A percentile compares a stretch with the other conserved stretches of the same genome.
Evolutionary conservation across 169 alveolate species (phyloP).

Genomic region (Plasmodium cynomolgi): DNA sequence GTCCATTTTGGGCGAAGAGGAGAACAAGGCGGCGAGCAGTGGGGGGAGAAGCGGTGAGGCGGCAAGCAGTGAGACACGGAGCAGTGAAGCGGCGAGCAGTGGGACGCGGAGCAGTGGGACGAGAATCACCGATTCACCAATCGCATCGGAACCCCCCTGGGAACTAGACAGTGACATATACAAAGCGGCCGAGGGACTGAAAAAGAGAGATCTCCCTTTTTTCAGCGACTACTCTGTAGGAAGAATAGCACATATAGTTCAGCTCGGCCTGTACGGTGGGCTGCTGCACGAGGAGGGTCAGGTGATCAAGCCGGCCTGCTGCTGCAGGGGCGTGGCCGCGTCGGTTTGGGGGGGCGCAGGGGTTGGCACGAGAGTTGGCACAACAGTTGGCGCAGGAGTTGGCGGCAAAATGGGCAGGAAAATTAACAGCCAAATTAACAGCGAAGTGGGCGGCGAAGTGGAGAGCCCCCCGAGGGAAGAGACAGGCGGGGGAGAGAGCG

Average conservation of each 20-base stretch:
- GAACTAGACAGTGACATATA: constrained; percentile 30
- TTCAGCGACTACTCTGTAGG: constrained; percentile 26
- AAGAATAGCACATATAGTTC: constrained; percentile 33
- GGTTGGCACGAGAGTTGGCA: neutral
- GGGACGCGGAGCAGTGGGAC: neutral
- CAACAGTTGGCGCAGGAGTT: neutral
- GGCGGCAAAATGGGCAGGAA: neutral
- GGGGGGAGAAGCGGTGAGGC: neutral
- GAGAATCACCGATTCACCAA: neutral
- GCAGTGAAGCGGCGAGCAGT: neutral
- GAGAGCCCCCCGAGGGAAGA: neutral
- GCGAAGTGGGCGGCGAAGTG: neutral
- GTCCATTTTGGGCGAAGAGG: neutral
- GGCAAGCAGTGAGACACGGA: too few relatives aligned
- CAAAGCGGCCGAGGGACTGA: constrained; percentile 13
- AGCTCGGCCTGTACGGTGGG: constrained; percentile 18
- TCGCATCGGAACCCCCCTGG: neutral
- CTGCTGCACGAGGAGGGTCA: constrained; percentile 21
- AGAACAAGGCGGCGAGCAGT: neutral
- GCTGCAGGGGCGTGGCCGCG: neutral
- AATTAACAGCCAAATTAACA: neutral
- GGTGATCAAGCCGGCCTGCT: constrained; percentile 16
- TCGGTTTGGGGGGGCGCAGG: neutral
- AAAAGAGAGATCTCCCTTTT: neutral
- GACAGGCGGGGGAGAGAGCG: neutral